Percentiles rank a stretch among this genome's conserved stretches.
Evolutionary conservation across 306 rosid species (phyloP).

Genomic region (Sphenostylis stenocarpa): DNA sequence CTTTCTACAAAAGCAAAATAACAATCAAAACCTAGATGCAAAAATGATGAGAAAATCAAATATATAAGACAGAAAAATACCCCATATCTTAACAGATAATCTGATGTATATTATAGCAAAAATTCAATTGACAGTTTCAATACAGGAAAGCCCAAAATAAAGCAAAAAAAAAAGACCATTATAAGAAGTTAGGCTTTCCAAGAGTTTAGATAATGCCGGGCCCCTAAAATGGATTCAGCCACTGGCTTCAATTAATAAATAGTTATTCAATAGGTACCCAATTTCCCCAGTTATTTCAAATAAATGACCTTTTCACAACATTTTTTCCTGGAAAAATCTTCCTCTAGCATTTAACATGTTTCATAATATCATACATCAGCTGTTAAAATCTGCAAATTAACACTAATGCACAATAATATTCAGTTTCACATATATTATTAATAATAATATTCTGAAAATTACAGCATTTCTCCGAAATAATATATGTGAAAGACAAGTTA

Average conservation of each 20-base stretch:
- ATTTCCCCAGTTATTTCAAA: not conserved
- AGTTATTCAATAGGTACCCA: not conserved
- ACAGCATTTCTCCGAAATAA: slow-evolving; percentile 4
- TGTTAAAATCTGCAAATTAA: not conserved
- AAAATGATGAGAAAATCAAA: slow-evolving; percentile 19
- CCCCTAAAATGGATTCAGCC: not conserved
- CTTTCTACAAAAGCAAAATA: slow-evolving; percentile 62
- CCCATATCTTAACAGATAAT: not conserved
- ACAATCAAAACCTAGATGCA: slow-evolving; percentile 27
- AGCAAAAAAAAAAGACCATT: not conserved
- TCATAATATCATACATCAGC: slow-evolving; percentile 4
- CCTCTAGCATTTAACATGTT: slow-evolving; percentile 4
- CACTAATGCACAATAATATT: not conserved
- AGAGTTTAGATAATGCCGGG: slow-evolving; percentile 3
- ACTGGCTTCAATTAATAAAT: not conserved
- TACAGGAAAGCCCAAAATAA: not conserved
- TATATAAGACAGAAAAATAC: slow-evolving; percentile 1
- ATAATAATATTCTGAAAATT: slow-evolving; percentile 6
- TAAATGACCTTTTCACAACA: not conserved
- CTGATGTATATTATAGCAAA: slow-evolving; percentile 1
- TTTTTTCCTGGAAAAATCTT: not conserved
- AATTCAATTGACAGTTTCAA: not conserved
- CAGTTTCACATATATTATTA: not conserved
- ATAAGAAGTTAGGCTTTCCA: slow-evolving; percentile 3
- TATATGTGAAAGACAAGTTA: slow-evolving; percentile 11